Percentiles rank a stretch among this genome's conserved stretches.
Evolutionary conservation across 129 eudicot genomes (phyloP).

Genomic region (Lonicera japonica): DNA sequence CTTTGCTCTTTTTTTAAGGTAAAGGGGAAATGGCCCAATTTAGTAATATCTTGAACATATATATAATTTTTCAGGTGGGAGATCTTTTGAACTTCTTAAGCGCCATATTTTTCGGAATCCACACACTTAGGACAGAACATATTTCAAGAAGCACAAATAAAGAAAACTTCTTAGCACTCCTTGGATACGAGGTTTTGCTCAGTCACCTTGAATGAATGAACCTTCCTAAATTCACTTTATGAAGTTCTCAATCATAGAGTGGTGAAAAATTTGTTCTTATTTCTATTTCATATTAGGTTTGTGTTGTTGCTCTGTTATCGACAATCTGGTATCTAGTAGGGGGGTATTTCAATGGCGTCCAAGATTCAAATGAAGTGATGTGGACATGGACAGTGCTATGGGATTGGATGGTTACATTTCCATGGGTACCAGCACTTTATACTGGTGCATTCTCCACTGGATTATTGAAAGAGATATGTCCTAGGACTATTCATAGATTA

Average conservation of each 20-base stretch:
- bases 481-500: too few relatives aligned
- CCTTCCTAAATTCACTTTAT: not conserved
- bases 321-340: constrained; percentile 23
- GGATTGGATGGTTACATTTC: constrained; percentile 27
- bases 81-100: constrained; percentile 34
- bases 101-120: constrained; percentile 35
- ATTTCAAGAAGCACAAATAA: constrained; percentile 23
- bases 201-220: not conserved
- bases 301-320: constrained; percentile 24
- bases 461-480: too few relatives aligned
- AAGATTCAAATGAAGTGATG: not conserved
- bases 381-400: constrained; percentile 23
- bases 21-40: too few relatives aligned
- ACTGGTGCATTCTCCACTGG: constrained; percentile 40
- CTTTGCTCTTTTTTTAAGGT: too few relatives aligned
- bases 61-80: constrained; percentile 24
- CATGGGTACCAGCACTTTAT: constrained; percentile 40
- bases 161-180: constrained; percentile 27
- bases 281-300: constrained; percentile 11
- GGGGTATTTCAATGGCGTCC: not conserved
- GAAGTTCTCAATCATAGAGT: not conserved
- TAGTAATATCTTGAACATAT: not conserved
- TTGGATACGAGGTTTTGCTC: constrained; percentile 31
- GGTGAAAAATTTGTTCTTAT: not conserved
- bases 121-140: constrained; percentile 31